Base-by-base conservation (phyloP, 257 asterid species). In the Solanum bukasovii region DNA sequence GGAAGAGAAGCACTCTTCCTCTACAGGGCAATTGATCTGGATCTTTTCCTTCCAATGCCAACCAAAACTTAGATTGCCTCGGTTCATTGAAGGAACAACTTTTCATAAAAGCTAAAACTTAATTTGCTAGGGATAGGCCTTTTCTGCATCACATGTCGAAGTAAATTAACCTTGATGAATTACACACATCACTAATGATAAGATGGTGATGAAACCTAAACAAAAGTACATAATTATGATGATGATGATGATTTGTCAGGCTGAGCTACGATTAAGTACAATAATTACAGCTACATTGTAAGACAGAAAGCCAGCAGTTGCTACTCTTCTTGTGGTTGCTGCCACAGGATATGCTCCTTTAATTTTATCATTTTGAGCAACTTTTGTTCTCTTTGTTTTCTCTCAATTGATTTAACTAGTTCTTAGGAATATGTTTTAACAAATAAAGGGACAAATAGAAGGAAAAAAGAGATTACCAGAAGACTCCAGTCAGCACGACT, bases 401-500 rank as follows among this genome's bases (percentile, higher is more conserved):
- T 27, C 85, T 81, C 85, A 29, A 23, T 49, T 49, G 68, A 46
- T 49, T 49, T 3, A 49, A 49, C 86, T 56, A 3, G 71, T 52
- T 82, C 46, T 6, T 78, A 23, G 9, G 42, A 46, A 46, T 29
- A 81, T 29, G 29, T 46, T 37, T 14, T 29, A 29, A 27, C 34
- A 40, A 79, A 61, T 40, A 13, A 77, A 75, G 81, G 49, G 52
- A 13, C n/a, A 25, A 40, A 40, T n/a, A 77, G 7, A 77, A 77
- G 63, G n/a, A 5, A 16, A 21, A 68, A 31, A 20, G 18, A 18
- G 33, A 20, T 67, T 92, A 96, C 98, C 98, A 96, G 89, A 89
- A 96, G 96, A 93, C 93, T 93, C 98, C 98, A 95, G 89, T 96
- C 98, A 9, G 88, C 61, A 77, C 31, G 89, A 87, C 86, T 86